Evolutionary conservation across 31 red algal species (phyloP), one percentile per base, ranked within the genome.

Genomic region (Bonnemaisonia californica): DNA sequence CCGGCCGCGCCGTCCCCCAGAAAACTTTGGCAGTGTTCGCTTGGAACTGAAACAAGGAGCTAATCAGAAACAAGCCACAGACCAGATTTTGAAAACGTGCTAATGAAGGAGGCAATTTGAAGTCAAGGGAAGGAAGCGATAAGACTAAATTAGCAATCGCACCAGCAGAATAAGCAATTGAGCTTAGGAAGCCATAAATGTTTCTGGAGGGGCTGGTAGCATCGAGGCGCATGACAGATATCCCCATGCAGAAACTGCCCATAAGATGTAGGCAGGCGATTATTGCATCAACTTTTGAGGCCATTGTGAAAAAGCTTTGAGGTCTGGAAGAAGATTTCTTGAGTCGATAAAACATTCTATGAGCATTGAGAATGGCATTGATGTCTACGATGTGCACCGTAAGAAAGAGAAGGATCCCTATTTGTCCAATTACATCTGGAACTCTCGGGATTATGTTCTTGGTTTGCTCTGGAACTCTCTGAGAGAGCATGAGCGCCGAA

Each of bases 341-440:
- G 4, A 3, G 24, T 47, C 41, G 31, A 38, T 73, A 73, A 48
- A 73, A 73, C 69, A 73, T 73, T 26, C 40, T 29, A 47, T 73
- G 69, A 3, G 69, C 69, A 18, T 40, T 47, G 37, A 42, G 2
- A 12, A 16, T n/a, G 16, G 69, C 69, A 51, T 26, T 27, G 9
- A 73, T 19, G 38, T 73, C 69, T 27, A 54, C 36, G 16, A 73
- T 13, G 21, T 73, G 31, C 22, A 38, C 3, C 3, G 24, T 3
- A 24, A 41, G 7, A 0, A 73, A 21, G 3, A 73, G 31, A 4
- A 48, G 0, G 7, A 29, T n/a, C 2, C 40, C 69, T 22, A 48
- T 19, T n/a, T 3, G 18, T 21, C 41, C 40, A 5, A 24, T 21
- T 4, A 26, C 4, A 18, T 22, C 40, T n/a, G 69, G 51, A 24